A percentile compares a stretch with the other conserved stretches of the same genome.
Conservation (phyloP, 768 basidiomycete species). For the Psilocybe sp. region DNA sequence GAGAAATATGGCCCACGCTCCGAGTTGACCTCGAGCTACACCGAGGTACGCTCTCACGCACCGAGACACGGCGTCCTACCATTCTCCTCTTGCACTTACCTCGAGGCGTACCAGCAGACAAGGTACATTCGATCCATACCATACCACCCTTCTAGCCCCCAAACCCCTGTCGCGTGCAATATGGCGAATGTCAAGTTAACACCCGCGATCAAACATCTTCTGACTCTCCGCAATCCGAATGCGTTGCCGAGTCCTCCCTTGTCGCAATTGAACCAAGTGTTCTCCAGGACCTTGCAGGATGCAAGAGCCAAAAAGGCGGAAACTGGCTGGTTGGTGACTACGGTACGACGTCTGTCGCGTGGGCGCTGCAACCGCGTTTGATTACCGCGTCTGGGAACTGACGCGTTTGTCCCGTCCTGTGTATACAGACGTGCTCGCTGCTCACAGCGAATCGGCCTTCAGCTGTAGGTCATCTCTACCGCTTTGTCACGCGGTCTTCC, state of each 20-base stretch:
- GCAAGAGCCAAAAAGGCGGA: constrained; percentile 63
- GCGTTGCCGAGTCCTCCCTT: constrained; percentile 55
- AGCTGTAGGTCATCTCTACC: constrained; percentile 77
- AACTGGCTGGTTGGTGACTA: constrained; percentile 79
- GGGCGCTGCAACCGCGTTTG: constrained; percentile 2
- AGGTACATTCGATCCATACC: background rate
- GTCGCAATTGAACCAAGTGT: constrained; percentile 49
- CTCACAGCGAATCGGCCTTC: constrained; percentile 81
- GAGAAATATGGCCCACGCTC: too few relatives aligned
- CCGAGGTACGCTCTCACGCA: too few relatives aligned
- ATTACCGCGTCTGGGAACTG: constrained; percentile 7
- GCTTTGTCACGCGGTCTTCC: constrained; percentile 60
- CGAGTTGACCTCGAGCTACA: too few relatives aligned
- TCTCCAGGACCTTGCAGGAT: constrained; percentile 61
- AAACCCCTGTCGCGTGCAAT: background rate
- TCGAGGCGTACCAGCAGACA: too few relatives aligned
- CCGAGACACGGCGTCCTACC: too few relatives aligned
- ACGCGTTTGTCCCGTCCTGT: constrained; percentile 10
- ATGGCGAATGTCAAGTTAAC: constrained; percentile 43
- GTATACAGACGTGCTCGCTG: constrained; percentile 73
- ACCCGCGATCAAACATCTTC: constrained; percentile 65
- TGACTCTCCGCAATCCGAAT: constrained; percentile 65
- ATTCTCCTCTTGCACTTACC: too few relatives aligned
- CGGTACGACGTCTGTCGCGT: constrained; percentile 39
- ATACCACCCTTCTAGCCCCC: background rate